Percentiles rank a stretch among this genome's conserved stretches.
phyloP scores from a whole-genome alignment of 495 filamentous ascomycete genomes.

The Penicillium psychrofluorescens region DNA sequence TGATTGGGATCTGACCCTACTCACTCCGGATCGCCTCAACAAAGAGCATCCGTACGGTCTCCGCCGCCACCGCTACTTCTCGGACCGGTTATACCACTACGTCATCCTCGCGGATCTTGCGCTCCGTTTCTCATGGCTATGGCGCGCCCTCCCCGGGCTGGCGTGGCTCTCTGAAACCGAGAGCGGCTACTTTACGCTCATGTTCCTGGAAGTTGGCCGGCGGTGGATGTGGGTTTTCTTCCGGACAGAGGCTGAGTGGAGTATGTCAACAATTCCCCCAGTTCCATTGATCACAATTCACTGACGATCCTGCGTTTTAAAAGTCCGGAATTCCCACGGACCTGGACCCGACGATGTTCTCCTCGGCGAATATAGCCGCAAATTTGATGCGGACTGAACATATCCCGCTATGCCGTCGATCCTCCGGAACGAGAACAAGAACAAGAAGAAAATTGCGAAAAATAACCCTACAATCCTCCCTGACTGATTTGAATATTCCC shows the following conservation, averaged over 20 bases:
- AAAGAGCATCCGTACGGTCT: conserved; percentile 70
- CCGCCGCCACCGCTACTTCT: conserved; percentile 63
- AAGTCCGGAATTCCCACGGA: conserved; percentile 49
- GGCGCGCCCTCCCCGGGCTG: conserved; percentile 74
- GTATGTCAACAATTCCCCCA: conserved; percentile 29
- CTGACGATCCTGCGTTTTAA: conserved; percentile 14
- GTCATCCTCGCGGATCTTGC: conserved; percentile 73
- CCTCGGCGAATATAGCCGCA: conserved; percentile 45
- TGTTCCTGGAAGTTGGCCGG: conserved; percentile 76
- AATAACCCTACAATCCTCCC: no score
- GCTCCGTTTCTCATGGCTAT: conserved; percentile 82
- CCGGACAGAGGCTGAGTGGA: conserved; percentile 87
- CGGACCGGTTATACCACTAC: conserved; percentile 67
- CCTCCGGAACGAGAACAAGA: background rate
- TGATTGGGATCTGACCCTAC: conserved; percentile 94
- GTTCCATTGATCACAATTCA: background rate
- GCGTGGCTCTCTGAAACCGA: conserved; percentile 80
- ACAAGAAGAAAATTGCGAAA: background rate
- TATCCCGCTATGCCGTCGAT: background rate
- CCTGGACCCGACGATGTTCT: conserved; percentile 47
- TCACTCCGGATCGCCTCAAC: conserved; percentile 44
- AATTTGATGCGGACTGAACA: conserved; percentile 43
- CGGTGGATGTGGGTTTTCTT: conserved; percentile 98
- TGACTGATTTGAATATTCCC: no score
- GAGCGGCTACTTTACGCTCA: conserved; percentile 77